These are phyloP conservation scores for Piedraia hortae DNA, from an alignment of 2,329 filamentous ascomycete species.

Conservation along the genomic window DNA sequence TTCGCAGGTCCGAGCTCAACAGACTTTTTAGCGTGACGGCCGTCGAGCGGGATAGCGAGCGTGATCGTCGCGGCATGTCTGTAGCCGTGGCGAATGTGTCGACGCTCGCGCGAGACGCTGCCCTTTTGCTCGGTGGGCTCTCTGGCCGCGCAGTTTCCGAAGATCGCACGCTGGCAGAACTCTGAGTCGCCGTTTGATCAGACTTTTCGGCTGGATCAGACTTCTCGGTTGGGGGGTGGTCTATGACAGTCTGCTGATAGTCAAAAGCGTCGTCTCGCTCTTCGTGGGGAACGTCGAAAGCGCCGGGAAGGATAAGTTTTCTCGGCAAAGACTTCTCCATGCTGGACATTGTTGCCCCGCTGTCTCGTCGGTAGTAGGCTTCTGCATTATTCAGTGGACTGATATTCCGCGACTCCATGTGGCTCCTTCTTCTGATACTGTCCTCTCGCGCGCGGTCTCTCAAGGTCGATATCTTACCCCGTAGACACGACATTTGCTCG, in stretches of 20 bases:
- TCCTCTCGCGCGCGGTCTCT: slow-evolving; percentile 57
- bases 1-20: slow-evolving; percentile 13
- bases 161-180: slow-evolving; percentile 78
- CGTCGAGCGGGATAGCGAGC: slow-evolving; percentile 11
- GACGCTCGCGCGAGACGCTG: slow-evolving; percentile 24
- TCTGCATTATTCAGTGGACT: slow-evolving; percentile 51
- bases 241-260: no score
- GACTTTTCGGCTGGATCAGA: no score
- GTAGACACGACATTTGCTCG: slow-evolving; percentile 62
- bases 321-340: slow-evolving; percentile 1
- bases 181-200: no score
- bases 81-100: slow-evolving; percentile 12
- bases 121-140: slow-evolving; percentile 9
- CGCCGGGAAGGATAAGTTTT: slow-evolving; percentile 4
- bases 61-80: slow-evolving; percentile 7
- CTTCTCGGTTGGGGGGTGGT: no score
- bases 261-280: slow-evolving; percentile 88
- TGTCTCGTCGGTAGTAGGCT: slow-evolving; percentile 8
- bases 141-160: slow-evolving; percentile 37
- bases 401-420: slow-evolving; percentile 40
- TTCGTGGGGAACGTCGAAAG: slow-evolving; percentile 34
- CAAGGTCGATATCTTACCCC: slow-evolving; percentile 56
- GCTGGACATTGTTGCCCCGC: slow-evolving; percentile 6
- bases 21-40: slow-evolving; percentile 15
- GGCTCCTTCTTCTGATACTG: slow-evolving; percentile 45